These are phyloP conservation scores for Sarcodon aspratus DNA, from an alignment of 768 basidiomycete species.

Conservation along the genomic window DNA sequence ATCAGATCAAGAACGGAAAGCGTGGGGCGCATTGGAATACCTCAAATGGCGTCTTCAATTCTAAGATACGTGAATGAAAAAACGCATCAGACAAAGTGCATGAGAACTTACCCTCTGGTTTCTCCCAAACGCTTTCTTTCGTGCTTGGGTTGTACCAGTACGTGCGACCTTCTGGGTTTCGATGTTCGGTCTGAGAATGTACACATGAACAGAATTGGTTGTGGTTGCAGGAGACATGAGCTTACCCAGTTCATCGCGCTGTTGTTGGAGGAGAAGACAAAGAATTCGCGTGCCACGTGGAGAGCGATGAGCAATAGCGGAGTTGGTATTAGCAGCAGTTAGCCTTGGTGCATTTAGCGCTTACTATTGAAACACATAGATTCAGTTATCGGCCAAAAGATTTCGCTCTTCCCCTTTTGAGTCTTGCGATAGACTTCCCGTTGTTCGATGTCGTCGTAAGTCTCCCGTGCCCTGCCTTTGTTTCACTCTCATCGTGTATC, in stretches of 20 bases:
- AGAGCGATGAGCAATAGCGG: too few species aligned
- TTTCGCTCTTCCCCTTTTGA: too few species aligned
- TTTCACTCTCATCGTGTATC: too few species aligned
- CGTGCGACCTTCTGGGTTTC: constrained; percentile 92
- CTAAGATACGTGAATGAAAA: constrained; percentile 21
- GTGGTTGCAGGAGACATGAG: not conserved
- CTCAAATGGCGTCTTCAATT: constrained; percentile 88
- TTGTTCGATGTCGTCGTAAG: too few species aligned
- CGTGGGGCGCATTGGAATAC: constrained; percentile 22
- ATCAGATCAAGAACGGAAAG: not conserved
- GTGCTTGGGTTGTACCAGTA: constrained; percentile 94
- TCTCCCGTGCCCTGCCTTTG: too few species aligned
- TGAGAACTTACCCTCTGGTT: constrained; percentile 64
- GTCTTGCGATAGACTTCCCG: too few species aligned
- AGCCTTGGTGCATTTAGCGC: too few species aligned
- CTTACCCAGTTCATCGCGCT: not conserved
- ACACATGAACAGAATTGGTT: not conserved
- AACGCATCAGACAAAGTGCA: not conserved
- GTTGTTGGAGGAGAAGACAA: not conserved
- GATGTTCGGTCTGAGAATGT: constrained; percentile 69
- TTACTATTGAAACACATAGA: too few species aligned
- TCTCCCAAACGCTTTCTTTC: constrained; percentile 95
- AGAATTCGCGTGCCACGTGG: not conserved
- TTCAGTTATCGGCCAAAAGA: too few species aligned
- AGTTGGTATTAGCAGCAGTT: too few species aligned